Evolutionary conservation across 768 basidiomycete genomes (phyloP), one percentile per base, ranked within the genome.

Genomic region (Rhodotorula kratochvilovae): DNA sequence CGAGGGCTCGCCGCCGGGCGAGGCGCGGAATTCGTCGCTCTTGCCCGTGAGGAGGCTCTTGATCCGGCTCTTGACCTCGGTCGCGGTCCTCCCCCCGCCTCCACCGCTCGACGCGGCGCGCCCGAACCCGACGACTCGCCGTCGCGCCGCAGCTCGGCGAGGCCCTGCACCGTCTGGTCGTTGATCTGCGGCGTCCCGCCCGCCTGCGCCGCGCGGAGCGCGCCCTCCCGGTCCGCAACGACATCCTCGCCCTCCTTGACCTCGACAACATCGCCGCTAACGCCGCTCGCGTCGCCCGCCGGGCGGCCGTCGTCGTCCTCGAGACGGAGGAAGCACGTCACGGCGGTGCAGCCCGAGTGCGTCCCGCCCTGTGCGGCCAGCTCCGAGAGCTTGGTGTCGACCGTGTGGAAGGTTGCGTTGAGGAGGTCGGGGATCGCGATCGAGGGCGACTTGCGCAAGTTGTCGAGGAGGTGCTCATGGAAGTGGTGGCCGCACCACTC

Each of bases 401-500:
- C 96, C 51, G 87, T 85, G 80, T 96, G 93, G 83, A 98, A 99
- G 6, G 96, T 92, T 78, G 89, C 84, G 79, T 98, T 97, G 68
- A 98, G 86, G 69, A 93, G 79, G 76, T 95, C 93, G 5, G 95
- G 94, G 62, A 98, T 86, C 39, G 85, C 82, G 27, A 83, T 78
- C 17, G 82, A 79, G 12, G 87, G 85, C 46, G 83, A 82, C 10
- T 57, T 46, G 68, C 86, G 86, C 48, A 95, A 82, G n/a, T 86
- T 35, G 27, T 67, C 58, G 56, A 75, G 66, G 36, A 75, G 67
- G 64, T 75, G 64, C 63, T 93, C 88, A 79, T 98, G 93, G 81
- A 99, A 99, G 80, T 98, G 88, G 76, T 85, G 84, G 54, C 96
- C 96, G 81, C 96, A 98, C 94, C 95, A 98, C 80, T 99, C 96